Evolutionary conservation across 78 protist genomes (phyloP).

Genomic region (Trichosphaerium sp.): DNA sequence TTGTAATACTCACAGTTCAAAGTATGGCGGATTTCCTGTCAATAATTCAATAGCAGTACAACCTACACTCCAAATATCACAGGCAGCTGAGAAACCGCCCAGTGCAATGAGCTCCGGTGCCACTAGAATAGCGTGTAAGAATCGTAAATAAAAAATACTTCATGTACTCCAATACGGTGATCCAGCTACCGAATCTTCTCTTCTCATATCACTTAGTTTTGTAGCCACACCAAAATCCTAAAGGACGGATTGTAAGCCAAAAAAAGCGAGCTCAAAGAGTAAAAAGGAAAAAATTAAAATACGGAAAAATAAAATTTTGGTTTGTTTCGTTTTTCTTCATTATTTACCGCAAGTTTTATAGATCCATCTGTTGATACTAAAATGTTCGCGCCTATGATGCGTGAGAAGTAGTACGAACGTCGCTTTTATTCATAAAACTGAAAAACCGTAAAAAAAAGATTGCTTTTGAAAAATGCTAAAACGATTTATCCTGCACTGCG

Average conservation of each 20-base stretch:
- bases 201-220: constrained; percentile 40
- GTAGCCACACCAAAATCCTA: constrained; percentile 94
- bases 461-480: background rate
- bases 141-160: background rate
- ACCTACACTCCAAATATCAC: constrained; percentile 90
- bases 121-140: constrained; percentile 46
- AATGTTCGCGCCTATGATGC: constrained; percentile 20
- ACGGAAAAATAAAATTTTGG: background rate
- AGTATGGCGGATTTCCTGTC: constrained; percentile 92
- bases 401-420: background rate
- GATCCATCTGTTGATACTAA: constrained; percentile 46
- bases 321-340: background rate
- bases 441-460: too few species aligned
- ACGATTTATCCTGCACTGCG: too few species aligned
- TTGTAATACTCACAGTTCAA: too few species aligned
- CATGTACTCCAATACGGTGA: constrained; percentile 85
- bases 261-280: background rate
- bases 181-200: constrained; percentile 58
- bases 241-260: constrained; percentile 19
- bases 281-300: background rate
- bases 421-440: background rate
- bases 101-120: constrained; percentile 94
- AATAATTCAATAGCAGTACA: constrained; percentile 91
- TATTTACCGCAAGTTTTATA: constrained; percentile 27
- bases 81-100: constrained; percentile 66